Evolutionary conservation across 768 basidiomycete genomes (phyloP).

Genomic region (Amanita brunnescens): DNA sequence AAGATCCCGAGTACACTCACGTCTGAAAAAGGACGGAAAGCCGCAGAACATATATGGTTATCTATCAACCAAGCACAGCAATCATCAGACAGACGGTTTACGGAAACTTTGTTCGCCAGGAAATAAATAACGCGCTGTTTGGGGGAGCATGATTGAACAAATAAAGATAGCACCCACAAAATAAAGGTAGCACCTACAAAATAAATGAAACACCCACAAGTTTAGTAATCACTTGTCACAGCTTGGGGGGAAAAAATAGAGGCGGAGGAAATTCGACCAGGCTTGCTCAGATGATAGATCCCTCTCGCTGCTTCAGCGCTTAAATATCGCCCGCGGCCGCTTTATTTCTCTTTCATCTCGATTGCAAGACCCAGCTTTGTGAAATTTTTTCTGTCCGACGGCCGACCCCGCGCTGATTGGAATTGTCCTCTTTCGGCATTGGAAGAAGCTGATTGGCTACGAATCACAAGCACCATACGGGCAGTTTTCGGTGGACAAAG

Average conservation of each 20-base stretch:
- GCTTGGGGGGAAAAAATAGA: background rate
- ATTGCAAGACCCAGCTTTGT: background rate
- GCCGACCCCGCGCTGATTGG: background rate
- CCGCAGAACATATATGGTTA: background rate
- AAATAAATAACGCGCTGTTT: background rate
- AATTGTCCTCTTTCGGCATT: background rate
- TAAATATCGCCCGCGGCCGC: background rate
- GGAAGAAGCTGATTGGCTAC: background rate
- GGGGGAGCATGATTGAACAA: constrained; percentile 28
- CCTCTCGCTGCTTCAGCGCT: background rate
- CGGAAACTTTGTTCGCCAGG: background rate
- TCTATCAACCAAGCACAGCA: background rate
- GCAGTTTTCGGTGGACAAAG: background rate
- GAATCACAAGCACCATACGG: background rate
- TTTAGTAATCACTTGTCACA: background rate
- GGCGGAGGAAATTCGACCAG: background rate
- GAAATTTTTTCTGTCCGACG: background rate
- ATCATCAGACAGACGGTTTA: background rate
- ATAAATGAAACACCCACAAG: constrained; percentile 28
- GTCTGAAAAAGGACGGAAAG: background rate
- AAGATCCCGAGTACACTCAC: no score
- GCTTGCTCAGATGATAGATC: background rate
- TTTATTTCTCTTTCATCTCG: background rate
- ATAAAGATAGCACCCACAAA: constrained; percentile 29
- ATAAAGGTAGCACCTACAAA: constrained; percentile 30